Evolutionary conservation across 164 flowering plant species (phyloP).

Genomic region (Berberis vulgaris): DNA sequence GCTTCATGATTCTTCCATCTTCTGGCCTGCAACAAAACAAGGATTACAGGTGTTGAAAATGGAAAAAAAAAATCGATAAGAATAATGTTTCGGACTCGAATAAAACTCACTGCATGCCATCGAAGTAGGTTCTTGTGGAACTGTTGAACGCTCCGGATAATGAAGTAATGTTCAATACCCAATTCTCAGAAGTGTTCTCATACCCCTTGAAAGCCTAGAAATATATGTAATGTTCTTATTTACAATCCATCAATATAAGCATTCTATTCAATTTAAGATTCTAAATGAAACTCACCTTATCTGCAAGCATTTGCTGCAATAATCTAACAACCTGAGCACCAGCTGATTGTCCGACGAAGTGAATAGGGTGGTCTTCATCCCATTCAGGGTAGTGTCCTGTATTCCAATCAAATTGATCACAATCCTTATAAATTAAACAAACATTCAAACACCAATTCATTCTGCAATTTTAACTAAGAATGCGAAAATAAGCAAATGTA

Average conservation of each 20-base stretch:
- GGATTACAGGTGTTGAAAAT: neutral
- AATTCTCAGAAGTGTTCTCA: constrained; percentile 75
- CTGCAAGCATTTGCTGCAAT: constrained; percentile 98
- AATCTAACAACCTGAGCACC: constrained; percentile 94
- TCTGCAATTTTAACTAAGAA: neutral
- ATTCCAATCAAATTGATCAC: constrained; percentile 9
- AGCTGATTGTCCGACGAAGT: constrained; percentile 97
- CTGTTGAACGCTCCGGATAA: constrained; percentile 97
- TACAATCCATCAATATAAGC: neutral
- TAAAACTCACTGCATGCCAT: constrained; percentile 88
- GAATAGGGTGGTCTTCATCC: constrained; percentile 97
- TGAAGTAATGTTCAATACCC: constrained; percentile 88
- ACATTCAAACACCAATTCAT: neutral
- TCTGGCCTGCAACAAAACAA: constrained; percentile 49
- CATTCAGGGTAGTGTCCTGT: constrained; percentile 88
- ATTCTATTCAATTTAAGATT: neutral
- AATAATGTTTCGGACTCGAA: neutral
- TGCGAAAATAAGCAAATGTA: no score
- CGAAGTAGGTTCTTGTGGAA: constrained; percentile 88
- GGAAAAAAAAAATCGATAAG: neutral
- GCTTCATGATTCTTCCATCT: constrained; percentile 73
- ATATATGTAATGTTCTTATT: neutral
- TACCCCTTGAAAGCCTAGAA: constrained; percentile 74
- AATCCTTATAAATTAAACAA: neutral
- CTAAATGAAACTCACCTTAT: constrained; percentile 45